Percentiles rank a stretch among this genome's conserved stretches.
Conservation (phyloP, 2,329 filamentous ascomycete genomes). For the Alternaria triticina region DNA sequence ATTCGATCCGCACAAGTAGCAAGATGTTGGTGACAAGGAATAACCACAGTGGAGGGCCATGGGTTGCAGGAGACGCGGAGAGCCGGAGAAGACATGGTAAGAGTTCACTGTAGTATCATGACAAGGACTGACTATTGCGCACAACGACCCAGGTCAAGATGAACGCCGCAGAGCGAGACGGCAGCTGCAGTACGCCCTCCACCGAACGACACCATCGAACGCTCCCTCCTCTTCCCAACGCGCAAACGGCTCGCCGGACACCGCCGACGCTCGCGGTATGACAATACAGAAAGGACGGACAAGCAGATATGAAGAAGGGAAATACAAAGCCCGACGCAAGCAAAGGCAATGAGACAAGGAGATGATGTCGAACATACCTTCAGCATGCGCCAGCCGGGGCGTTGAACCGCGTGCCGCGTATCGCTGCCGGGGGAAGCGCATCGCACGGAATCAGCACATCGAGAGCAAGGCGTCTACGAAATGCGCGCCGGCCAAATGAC, state of each 20-base stretch:
- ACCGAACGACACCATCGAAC: neutral
- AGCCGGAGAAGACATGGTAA: neutral
- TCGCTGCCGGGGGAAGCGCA: neutral
- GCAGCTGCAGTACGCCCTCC: neutral
- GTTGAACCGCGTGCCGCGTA: neutral
- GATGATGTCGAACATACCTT: neutral
- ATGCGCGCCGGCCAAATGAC: neutral
- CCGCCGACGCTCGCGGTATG: neutral
- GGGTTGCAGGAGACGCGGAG: neutral
- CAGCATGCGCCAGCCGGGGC: neutral
- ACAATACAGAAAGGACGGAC: neutral
- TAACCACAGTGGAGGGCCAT: neutral
- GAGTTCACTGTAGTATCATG: neutral
- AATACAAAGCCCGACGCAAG: too few relatives aligned
- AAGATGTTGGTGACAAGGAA: neutral
- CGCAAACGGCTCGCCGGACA: fast-evolving
- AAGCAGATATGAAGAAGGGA: fast-evolving
- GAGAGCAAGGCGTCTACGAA: neutral
- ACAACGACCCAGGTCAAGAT: too few relatives aligned
- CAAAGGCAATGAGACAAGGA: neutral
- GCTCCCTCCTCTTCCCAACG: neutral
- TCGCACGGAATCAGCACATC: neutral
- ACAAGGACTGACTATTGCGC: neutral
- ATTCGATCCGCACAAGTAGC: neutral
- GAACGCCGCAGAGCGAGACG: neutral